Evolutionary conservation across 163 green algal species (phyloP).

Genomic region (Volvox carteri): DNA sequence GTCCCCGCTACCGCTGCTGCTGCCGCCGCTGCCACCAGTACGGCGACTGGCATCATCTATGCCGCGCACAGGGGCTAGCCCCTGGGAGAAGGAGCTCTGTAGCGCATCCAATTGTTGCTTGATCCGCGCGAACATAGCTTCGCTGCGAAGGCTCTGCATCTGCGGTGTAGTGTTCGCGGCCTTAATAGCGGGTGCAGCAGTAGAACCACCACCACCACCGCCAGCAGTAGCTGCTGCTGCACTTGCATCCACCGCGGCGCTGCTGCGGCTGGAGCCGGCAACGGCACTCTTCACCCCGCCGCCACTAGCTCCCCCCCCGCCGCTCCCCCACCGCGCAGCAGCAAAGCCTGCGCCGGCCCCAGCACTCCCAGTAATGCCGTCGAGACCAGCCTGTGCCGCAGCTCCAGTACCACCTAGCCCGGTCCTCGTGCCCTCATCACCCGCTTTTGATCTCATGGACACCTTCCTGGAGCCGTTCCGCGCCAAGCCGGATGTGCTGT

Average conservation of each 20-base stretch:
- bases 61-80: background rate
- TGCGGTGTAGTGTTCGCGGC: too few species aligned
- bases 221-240: background rate
- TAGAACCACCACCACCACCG: background rate
- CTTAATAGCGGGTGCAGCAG: background rate
- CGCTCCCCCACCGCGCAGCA: background rate
- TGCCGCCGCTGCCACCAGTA: background rate
- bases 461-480: background rate
- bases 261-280: background rate
- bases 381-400: background rate
- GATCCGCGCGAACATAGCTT: slow-evolving; percentile 50
- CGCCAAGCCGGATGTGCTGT: background rate
- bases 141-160: slow-evolving; percentile 21
- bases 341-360: too few species aligned
- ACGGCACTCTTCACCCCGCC: background rate
- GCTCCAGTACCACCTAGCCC: background rate
- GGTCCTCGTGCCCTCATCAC: background rate
- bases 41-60: background rate
- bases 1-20: background rate
- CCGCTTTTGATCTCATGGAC: background rate
- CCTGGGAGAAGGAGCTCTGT: slow-evolving; percentile 39
- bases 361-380: too few species aligned
- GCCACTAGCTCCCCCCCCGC: too few species aligned
- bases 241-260: background rate
- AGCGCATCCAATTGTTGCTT: slow-evolving; percentile 46